Evolutionary conservation across 371 early-diverging fungal genomes (phyloP).

Genomic region (Apophysomyces sp.): DNA sequence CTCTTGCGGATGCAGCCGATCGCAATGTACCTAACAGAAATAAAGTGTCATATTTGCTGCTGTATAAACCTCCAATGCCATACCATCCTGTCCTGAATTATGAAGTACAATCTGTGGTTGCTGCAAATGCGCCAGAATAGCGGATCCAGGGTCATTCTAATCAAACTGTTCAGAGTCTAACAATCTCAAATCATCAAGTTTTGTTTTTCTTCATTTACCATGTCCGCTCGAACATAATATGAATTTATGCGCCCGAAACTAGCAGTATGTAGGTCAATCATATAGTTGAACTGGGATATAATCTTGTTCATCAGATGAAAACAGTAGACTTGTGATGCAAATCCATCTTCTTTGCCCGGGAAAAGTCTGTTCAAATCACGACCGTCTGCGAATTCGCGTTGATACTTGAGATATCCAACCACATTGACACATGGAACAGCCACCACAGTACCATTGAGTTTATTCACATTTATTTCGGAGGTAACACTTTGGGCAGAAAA

Average conservation of each 20-base stretch:
- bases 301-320: conserved; percentile 80
- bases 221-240: conserved; percentile 85
- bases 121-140: conserved; percentile 80
- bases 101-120: conserved; percentile 77
- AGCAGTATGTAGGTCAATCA: conserved; percentile 90
- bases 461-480: conserved; percentile 71
- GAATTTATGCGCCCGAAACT: conserved; percentile 85
- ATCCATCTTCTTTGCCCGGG: conserved; percentile 77
- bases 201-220: conserved; percentile 32
- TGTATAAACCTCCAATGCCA: not conserved
- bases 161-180: too few species aligned
- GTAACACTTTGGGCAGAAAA: conserved; percentile 45
- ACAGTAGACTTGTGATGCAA: conserved; percentile 82
- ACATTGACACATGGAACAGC: conserved; percentile 89
- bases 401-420: conserved; percentile 78
- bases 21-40: conserved; percentile 69
- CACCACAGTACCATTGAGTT: conserved; percentile 82
- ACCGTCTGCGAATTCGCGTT: conserved; percentile 81
- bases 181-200: too few species aligned
- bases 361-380: conserved; percentile 86
- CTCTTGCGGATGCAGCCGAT: conserved; percentile 76
- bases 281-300: conserved; percentile 75
- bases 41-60: not conserved
- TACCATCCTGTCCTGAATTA: conserved; percentile 43
- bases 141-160: conserved; percentile 68